Evolutionary conservation across 2,329 filamentous ascomycete species (phyloP).

Genomic region (Paecilomyces dactylethromorphus): DNA sequence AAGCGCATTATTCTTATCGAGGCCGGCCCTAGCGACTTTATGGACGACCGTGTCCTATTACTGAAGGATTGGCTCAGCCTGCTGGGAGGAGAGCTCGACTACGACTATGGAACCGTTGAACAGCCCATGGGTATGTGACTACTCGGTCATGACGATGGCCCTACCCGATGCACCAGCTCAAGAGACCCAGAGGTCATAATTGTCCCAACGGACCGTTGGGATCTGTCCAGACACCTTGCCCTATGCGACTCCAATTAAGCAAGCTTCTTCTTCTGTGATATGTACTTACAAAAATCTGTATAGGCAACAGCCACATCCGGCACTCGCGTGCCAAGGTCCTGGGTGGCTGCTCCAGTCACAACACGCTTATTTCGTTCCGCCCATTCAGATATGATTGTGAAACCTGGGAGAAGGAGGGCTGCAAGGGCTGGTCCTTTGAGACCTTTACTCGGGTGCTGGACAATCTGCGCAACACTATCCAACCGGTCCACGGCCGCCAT

Average conservation of each 20-base stretch:
- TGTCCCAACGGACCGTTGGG: background rate
- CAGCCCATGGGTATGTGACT: constrained; percentile 62
- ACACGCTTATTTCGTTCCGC: constrained; percentile 87
- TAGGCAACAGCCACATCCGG: constrained; percentile 83
- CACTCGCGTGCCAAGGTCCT: constrained; percentile 90
- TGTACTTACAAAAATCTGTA: constrained; percentile 6
- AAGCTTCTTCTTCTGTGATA: background rate
- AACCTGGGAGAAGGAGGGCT: constrained; percentile 75
- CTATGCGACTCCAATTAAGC: background rate
- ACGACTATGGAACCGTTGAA: constrained; percentile 83
- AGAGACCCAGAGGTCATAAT: background rate
- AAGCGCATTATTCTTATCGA: constrained; percentile 79
- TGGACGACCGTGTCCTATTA: constrained; percentile 78
- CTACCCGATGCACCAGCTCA: background rate
- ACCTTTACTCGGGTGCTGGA: constrained; percentile 75
- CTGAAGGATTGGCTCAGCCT: constrained; percentile 81
- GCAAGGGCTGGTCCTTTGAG: constrained; percentile 79
- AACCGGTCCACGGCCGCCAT: constrained; percentile 78
- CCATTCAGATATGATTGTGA: constrained; percentile 84
- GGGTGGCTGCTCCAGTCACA: constrained; percentile 88
- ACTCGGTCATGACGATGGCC: background rate
- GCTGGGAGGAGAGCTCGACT: constrained; percentile 81
- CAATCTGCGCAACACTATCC: constrained; percentile 81
- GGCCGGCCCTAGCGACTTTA: constrained; percentile 81
- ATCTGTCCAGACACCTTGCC: background rate